These are phyloP conservation scores for Nicotiana undulata DNA, from an alignment of 257 asterid species.

Conservation along the genomic window DNA sequence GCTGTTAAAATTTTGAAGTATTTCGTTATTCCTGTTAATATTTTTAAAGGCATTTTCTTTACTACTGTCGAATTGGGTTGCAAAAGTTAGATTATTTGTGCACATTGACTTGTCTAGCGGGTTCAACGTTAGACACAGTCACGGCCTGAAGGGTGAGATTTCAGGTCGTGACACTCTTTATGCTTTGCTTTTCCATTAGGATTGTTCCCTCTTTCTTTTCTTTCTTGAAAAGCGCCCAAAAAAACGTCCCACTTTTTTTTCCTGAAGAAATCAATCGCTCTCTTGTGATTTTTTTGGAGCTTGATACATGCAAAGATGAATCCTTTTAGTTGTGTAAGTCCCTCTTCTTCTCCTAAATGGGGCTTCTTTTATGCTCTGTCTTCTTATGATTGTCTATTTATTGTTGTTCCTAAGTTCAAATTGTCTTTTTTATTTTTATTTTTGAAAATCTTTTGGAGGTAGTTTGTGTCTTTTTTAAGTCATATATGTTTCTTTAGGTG, in stretches of 20 bases:
- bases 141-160: too few relatives aligned
- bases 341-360: not conserved
- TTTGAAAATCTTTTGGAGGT: not conserved
- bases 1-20: too few relatives aligned
- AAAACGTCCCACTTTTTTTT: slow-evolving; percentile 8
- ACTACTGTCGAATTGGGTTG: too few relatives aligned
- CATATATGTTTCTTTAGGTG: not conserved
- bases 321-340: slow-evolving; percentile 30
- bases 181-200: slow-evolving; percentile 34
- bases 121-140: too few relatives aligned
- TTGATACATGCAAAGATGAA: slow-evolving; percentile 31
- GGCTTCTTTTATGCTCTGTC: too few relatives aligned
- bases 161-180: too few relatives aligned
- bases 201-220: slow-evolving; percentile 22
- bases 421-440: not conserved
- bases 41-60: too few relatives aligned
- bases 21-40: too few relatives aligned
- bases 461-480: not conserved
- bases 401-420: not conserved
- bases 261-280: not conserved
- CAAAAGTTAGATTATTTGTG: too few relatives aligned
- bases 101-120: too few relatives aligned
- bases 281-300: not conserved
- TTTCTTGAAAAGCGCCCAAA: not conserved
- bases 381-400: too few relatives aligned